A percentile compares a stretch with the other conserved stretches of the same genome.
Evolutionary conservation across 192 early-diverging fungal species (phyloP).

Genomic region (Jimgerdemannia lactiflua): DNA sequence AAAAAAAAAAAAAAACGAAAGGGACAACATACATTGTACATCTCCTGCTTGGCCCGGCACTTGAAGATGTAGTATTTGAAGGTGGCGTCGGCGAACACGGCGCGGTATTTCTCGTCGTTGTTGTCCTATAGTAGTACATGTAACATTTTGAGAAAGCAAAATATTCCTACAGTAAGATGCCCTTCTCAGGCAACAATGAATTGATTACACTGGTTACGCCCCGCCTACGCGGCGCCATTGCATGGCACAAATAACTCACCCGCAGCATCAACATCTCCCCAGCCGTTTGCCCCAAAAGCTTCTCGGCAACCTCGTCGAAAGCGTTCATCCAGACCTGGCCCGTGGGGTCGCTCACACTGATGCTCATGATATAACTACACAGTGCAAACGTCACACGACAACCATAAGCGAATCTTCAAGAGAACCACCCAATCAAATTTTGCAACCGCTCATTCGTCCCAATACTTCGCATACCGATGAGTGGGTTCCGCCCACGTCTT

Average conservation of each 20-base stretch:
- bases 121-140: constrained; percentile 27
- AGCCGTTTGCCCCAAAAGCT: constrained; percentile 68
- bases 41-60: constrained; percentile 78
- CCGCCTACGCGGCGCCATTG: too few relatives aligned
- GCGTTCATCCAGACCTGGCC: constrained; percentile 77
- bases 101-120: constrained; percentile 15
- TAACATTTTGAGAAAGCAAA: too few relatives aligned
- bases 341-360: constrained; percentile 72
- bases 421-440: background rate
- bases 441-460: too few relatives aligned
- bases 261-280: constrained; percentile 51
- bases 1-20: constrained; percentile 7
- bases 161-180: too few relatives aligned
- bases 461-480: constrained; percentile 58
- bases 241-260: background rate
- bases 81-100: constrained; percentile 50
- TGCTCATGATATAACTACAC: constrained; percentile 65
- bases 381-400: too few relatives aligned
- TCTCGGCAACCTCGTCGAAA: constrained; percentile 81
- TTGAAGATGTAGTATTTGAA: constrained; percentile 76
- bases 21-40: constrained; percentile 60
- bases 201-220: too few relatives aligned
- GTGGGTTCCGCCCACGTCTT: constrained; percentile 63
- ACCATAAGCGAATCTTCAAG: too few relatives aligned
- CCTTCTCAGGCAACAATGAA: too few relatives aligned